Percentiles rank a stretch among this genome's conserved stretches.
Evolutionary conservation across 352 stramenopile species (phyloP).

Genomic region (Blastocystis sp.): DNA sequence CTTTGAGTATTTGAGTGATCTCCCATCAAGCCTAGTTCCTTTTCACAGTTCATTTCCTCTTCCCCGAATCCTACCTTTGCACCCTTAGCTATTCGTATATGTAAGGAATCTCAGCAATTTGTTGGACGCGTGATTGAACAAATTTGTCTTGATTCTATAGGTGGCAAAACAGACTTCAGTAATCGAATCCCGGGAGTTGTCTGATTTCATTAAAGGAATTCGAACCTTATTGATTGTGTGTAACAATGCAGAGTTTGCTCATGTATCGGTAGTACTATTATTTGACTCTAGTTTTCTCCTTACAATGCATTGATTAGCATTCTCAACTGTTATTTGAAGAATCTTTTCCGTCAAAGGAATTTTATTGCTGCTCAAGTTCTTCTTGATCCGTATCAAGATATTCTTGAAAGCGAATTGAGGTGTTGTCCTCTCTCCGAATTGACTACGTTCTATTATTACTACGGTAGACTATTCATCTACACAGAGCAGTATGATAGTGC

Average conservation of each 20-base stretch:
- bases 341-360: background rate
- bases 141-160: background rate
- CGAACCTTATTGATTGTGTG: background rate
- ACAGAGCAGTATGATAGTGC: conserved; percentile 8
- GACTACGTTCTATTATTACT: conserved; percentile 31
- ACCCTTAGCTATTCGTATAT: background rate
- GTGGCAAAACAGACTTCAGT: background rate
- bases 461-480: background rate
- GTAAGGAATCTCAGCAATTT: background rate
- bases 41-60: background rate
- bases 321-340: conserved; percentile 11
- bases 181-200: background rate
- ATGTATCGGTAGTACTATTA: background rate
- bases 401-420: background rate
- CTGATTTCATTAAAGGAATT: background rate
- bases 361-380: background rate
- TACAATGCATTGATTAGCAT: background rate
- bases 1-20: background rate
- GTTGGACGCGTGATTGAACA: background rate
- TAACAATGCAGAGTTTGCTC: background rate
- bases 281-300: background rate
- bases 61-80: background rate
- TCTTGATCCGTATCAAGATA: background rate
- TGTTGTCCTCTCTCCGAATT: background rate
- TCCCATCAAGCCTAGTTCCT: background rate